Base-by-base conservation (phyloP, 2,329 filamentous ascomycete species). In the Lithohypha guttulata region DNA sequence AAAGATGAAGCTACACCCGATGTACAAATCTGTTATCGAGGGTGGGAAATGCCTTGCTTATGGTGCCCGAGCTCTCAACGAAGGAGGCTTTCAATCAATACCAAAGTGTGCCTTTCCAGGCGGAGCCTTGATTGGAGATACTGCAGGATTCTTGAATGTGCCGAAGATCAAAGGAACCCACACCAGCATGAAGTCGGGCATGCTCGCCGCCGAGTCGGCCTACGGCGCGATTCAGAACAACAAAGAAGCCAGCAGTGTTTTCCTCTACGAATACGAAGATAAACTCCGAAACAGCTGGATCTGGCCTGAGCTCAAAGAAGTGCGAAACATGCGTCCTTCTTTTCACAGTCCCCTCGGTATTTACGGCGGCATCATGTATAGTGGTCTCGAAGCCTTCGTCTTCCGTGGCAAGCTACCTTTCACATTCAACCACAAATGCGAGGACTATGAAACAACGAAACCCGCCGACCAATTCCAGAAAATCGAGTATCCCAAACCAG, bases 131-230 rank as follows among this genome's bases (percentile, higher is more conserved):
- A 93, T 98, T 51, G 91, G 91, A 39, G 91, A 98, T 63, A 93
- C 87, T 13, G 91, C 91, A 19, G 91, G 91, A 4, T 94, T 98
- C 57, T 72, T 98, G 61, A 98, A 98, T 56, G 82, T 98, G 11
- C 91, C 91, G 48, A 98, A 98, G 68, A 84, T 98, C 62, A 98
- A 98, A 67, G 91, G 91, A 42, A 95, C 89, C 0, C 91, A 98
- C 62, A 95, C 91, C 33, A 86, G 91, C 37, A 96, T 98, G 85
- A 85, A 87, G 56, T 93, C 84, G 1, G 91, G 89, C 45, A 96
- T 98, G 82, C 70, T 98, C 35, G 91, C 91, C 4, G 91, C 89
- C 28, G 85, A 96, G 63, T 84, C 91, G 20, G 77, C 89, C 2
- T 96, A 79, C 70, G 71, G 72, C 18, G 91, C 91, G 2, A 68